Evolutionary conservation across 768 basidiomycete genomes (phyloP), one percentile per base, ranked within the genome.

Genomic region (Tulasnella sp.): DNA sequence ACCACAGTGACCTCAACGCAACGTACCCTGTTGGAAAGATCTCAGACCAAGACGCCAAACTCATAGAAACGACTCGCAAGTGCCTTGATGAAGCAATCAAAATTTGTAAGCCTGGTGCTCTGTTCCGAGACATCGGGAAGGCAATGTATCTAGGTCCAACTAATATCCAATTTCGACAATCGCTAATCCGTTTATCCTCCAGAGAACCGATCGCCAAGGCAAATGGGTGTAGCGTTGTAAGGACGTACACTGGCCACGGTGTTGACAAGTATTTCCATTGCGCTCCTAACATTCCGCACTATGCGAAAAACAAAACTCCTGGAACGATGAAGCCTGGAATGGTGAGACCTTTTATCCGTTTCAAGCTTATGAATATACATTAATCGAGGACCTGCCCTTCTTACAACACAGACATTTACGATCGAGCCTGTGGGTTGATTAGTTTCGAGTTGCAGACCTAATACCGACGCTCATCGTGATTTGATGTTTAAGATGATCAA

Each of bases 321-420:
- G 96, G 96, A 31, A 89, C 91, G 6, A 97, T 98, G 96, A 96
- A 94, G 82, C 84, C 93, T 31, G 96, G 96, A 79, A 97, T 91
- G 93, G 93, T 94, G 79, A 80, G 90, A 83, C 8, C 36, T 38
- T 31, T 36, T 40, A 29, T 17, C 11, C 25, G 58, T 19, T 64
- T 74, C 72, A 58, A 76, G n/a, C n/a, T 14, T 76, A 8, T 22
- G 75, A 38, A 7, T 12, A 17, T 54, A 12, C 39, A 52, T 22
- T 39, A 68, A 36, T 29, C 31, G 31, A 34, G 67, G 11, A 36
- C 25, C 12, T 17, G 12, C 37, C 11, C 54, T 38, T 67, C 19
- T 8, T 36, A 31, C 52, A 68, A 67, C 29, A 37, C 37, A 79
- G 79, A 79, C 86, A 37, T 93, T 91, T 81, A 92, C 91, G 45